Conservation (phyloP, 2,329 filamentous ascomycete genomes). For the Huntiella savannae region DNA sequence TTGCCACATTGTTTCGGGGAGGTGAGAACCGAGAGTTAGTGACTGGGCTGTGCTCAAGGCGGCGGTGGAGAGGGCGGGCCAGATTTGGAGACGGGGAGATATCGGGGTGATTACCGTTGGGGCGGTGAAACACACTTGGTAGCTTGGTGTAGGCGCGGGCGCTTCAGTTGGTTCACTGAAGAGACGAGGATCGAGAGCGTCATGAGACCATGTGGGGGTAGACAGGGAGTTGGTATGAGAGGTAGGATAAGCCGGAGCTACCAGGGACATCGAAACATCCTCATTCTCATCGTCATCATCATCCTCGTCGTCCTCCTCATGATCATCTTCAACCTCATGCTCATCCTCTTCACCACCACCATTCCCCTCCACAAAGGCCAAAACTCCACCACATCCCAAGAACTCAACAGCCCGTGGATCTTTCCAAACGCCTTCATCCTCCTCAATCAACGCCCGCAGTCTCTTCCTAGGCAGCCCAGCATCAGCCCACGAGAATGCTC, state of each 20-base stretch:
- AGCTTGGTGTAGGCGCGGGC: background rate
- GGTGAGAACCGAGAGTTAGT: constrained; percentile 3
- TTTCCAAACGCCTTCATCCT: constrained; percentile 9
- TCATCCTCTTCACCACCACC: background rate
- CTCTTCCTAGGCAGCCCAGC: constrained; percentile 8
- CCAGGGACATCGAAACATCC: background rate
- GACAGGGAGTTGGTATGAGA: too few species aligned
- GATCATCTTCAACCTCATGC: background rate
- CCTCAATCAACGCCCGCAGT: constrained; percentile 8
- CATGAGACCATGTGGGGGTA: too few species aligned
- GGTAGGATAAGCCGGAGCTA: too few species aligned
- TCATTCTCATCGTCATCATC: background rate
- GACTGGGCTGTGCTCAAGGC: background rate
- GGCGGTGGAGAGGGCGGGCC: background rate
- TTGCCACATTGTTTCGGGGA: constrained; percentile 10
- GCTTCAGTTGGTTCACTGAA: background rate
- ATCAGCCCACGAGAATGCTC: constrained; percentile 9
- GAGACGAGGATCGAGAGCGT: constrained; percentile 8
- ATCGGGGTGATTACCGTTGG: too few species aligned
- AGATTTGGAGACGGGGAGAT: background rate
- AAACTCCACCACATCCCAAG: constrained; percentile 3
- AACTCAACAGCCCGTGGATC: constrained; percentile 9
- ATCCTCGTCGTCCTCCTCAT: background rate
- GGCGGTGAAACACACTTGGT: too few species aligned
- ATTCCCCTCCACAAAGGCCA: constrained; percentile 9